phyloP scores from a whole-genome alignment of 768 basidiomycete species.

The Lanmaoa rubissima region DNA sequence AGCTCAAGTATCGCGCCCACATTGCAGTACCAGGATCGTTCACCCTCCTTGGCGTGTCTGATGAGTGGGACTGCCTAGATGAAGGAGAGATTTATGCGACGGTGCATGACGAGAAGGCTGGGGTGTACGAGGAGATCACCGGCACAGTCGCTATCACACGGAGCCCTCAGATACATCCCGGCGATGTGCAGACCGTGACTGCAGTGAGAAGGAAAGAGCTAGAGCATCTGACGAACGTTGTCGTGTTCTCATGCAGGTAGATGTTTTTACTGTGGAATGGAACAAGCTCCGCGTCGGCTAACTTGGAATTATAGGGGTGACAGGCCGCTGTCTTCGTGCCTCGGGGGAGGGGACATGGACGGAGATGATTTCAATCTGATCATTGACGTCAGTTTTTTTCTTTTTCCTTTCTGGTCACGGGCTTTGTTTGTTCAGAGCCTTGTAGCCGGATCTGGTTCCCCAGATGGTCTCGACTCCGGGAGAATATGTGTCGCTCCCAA shows the following conservation, averaged over 20 bases:
- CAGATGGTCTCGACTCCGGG: conserved; percentile 30
- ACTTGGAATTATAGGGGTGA: conserved; percentile 33
- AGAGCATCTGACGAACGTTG: conserved; percentile 41
- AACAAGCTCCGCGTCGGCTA: conserved; percentile 4
- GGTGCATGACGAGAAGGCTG: conserved; percentile 32
- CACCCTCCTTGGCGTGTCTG: conserved; percentile 53
- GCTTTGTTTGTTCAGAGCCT: conserved; percentile 8
- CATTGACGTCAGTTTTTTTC: conserved; percentile 34
- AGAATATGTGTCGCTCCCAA: conserved; percentile 37
- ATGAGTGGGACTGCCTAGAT: conserved; percentile 45
- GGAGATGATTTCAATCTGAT: conserved; percentile 53
- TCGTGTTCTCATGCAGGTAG: conserved; percentile 51
- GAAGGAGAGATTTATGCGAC: conserved; percentile 51
- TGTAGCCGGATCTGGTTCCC: conserved; percentile 34
- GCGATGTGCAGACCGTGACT: conserved; percentile 41
- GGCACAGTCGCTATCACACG: conserved; percentile 47
- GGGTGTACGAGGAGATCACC: conserved; percentile 27
- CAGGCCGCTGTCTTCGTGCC: conserved; percentile 44
- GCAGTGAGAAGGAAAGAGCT: conserved; percentile 43
- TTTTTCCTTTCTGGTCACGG: background rate
- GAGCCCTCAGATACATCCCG: conserved; percentile 54
- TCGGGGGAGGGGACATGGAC: conserved; percentile 56
- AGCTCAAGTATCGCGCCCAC: conserved; percentile 50
- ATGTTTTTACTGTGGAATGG: background rate
- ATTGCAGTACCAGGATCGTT: conserved; percentile 48